These are phyloP conservation scores for Pleurotus eryngii DNA, from an alignment of 768 basidiomycete genomes.

Conservation along the genomic window DNA sequence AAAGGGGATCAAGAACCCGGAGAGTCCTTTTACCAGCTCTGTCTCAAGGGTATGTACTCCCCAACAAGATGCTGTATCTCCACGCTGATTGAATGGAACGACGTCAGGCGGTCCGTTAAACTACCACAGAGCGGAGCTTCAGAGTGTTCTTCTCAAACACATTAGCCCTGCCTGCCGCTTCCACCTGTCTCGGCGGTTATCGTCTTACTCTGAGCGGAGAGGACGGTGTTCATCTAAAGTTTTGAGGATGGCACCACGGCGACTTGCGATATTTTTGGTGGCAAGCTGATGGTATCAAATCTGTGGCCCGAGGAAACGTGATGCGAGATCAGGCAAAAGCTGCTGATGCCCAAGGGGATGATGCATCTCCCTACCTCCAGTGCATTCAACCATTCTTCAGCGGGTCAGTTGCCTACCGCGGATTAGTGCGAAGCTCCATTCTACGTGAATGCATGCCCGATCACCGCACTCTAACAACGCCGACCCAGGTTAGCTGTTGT, in stretches of 20 bases:
- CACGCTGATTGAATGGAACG: neutral
- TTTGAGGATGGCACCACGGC: constrained; percentile 23
- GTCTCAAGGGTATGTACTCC: constrained; percentile 17
- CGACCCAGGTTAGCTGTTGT: constrained; percentile 19
- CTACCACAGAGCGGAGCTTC: constrained; percentile 45
- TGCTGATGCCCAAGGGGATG: constrained; percentile 3
- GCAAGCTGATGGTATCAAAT: constrained; percentile 38
- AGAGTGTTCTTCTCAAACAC: constrained; percentile 34
- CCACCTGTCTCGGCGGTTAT: constrained; percentile 38
- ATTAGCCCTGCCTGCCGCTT: constrained; percentile 27
- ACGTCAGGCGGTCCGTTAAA: constrained; percentile 20
- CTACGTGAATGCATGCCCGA: constrained; percentile 22
- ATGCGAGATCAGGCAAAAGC: constrained; percentile 1
- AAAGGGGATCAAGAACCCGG: constrained; percentile 32
- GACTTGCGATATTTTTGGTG: constrained; percentile 32
- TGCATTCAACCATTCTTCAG: constrained; percentile 31
- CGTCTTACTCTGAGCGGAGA: constrained; percentile 24
- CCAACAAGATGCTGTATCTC: neutral
- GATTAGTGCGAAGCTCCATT: constrained; percentile 23
- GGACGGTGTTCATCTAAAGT: constrained; percentile 19
- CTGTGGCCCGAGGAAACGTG: constrained; percentile 13
- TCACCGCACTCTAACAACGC: constrained; percentile 24
- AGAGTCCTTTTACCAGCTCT: constrained; percentile 21
- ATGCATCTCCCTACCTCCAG: neutral
- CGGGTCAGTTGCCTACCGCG: constrained; percentile 32